phyloP scores from a whole-genome alignment of 2,329 filamentous ascomycete genomes.

The Xylaria polymorpha region DNA sequence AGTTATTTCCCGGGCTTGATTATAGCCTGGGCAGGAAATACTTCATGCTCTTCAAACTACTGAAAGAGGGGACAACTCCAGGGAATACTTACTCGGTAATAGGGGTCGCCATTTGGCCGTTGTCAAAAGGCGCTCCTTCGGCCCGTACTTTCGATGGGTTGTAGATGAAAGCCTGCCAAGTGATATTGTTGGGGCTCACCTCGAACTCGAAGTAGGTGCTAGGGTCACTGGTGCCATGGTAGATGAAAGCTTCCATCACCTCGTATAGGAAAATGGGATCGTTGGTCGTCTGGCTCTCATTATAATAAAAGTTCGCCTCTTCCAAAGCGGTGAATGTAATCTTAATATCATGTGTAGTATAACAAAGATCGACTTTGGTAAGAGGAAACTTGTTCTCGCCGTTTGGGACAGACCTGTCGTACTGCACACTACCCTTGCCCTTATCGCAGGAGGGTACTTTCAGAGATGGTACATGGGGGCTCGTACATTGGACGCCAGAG shows the following conservation, averaged over 20 bases:
- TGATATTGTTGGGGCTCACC: conserved; percentile 63
- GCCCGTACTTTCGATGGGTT: conserved; percentile 61
- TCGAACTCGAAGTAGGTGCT: conserved; percentile 64
- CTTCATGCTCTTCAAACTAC: neutral
- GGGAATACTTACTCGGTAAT: conserved; percentile 47
- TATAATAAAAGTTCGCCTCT: conserved; percentile 61
- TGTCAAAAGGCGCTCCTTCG: conserved; percentile 57
- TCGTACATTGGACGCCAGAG: conserved; percentile 31
- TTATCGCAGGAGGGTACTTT: conserved; percentile 55
- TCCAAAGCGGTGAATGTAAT: conserved; percentile 59
- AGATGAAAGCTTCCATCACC: conserved; percentile 63
- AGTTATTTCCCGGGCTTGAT: neutral
- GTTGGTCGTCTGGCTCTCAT: conserved; percentile 57
- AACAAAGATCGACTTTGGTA: conserved; percentile 61
- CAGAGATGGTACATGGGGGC: conserved; percentile 45
- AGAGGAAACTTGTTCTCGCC: conserved; percentile 53
- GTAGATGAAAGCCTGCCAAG: conserved; percentile 63
- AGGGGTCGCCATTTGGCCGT: conserved; percentile 56
- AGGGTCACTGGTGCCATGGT: conserved; percentile 58
- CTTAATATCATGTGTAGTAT: conserved; percentile 54
- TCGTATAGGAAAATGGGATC: conserved; percentile 62
- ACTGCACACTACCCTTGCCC: conserved; percentile 52
- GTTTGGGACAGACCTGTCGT: conserved; percentile 57
- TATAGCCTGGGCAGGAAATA: neutral
- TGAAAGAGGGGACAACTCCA: neutral